These are phyloP conservation scores for Elsinoe fawcettii DNA, from an alignment of 2,329 filamentous ascomycete species.

Conservation along the genomic window DNA sequence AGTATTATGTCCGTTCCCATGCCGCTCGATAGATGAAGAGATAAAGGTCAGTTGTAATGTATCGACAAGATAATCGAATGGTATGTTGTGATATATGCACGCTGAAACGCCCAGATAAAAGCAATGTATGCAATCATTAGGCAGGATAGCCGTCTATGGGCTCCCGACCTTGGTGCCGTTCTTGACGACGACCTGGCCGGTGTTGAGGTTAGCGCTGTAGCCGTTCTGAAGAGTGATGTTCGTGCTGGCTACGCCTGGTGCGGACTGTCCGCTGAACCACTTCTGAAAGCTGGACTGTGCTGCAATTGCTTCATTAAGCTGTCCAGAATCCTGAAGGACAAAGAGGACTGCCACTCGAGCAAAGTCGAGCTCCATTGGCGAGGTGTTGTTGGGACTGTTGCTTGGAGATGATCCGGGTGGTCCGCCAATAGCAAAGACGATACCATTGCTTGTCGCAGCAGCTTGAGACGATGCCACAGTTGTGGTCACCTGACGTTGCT, in stretches of 20 bases:
- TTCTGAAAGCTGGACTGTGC: slow-evolving; percentile 38
- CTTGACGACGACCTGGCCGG: slow-evolving; percentile 17
- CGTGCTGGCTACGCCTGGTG: slow-evolving; percentile 17
- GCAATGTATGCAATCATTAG: not conserved
- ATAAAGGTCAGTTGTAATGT: not conserved
- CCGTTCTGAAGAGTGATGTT: slow-evolving; percentile 27
- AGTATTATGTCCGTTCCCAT: slow-evolving; percentile 10
- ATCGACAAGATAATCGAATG: slow-evolving; percentile 5
- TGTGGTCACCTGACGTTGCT: slow-evolving; percentile 6
- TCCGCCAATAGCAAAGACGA: slow-evolving; percentile 24
- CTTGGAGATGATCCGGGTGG: slow-evolving; percentile 18
- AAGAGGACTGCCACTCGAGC: slow-evolving; percentile 40
- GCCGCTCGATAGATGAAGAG: not conserved
- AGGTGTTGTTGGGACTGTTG: slow-evolving; percentile 20
- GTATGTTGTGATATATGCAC: slow-evolving; percentile 1
- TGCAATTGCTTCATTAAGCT: slow-evolving; percentile 33
- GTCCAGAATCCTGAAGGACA: slow-evolving; percentile 36
- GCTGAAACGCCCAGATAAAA: slow-evolving; percentile 6
- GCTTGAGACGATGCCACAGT: slow-evolving; percentile 16
- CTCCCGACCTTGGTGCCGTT: slow-evolving; percentile 25
- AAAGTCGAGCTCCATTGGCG: slow-evolving; percentile 34
- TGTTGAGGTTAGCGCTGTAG: slow-evolving; percentile 22
- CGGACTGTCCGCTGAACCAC: slow-evolving; percentile 24
- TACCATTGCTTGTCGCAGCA: slow-evolving; percentile 29
- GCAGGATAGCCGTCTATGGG: not conserved